A percentile compares a stretch with the other conserved stretches of the same genome.
Evolutionary conservation across 306 rosid species (phyloP).

Genomic region (Ziziphus jujuba): DNA sequence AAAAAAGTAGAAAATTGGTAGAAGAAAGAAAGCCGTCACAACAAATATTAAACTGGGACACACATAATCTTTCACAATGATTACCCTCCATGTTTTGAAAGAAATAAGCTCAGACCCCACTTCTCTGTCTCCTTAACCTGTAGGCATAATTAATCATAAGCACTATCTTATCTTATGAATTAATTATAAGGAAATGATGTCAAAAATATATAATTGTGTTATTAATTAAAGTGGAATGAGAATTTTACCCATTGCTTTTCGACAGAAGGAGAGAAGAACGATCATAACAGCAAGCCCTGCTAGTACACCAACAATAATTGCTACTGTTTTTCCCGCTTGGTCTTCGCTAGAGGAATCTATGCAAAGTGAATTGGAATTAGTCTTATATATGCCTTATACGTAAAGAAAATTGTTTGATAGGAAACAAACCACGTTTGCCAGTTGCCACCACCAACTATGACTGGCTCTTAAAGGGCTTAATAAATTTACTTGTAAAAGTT

Average conservation of each 20-base stretch:
- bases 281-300: conserved; percentile 70
- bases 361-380: conserved; percentile 21
- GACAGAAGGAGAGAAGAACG: conserved; percentile 84
- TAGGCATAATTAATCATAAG: not conserved
- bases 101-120: not conserved
- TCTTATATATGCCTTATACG: not conserved
- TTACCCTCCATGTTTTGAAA: conserved; percentile 15
- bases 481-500: too few relatives aligned
- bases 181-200: not conserved
- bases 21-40: conserved; percentile 30
- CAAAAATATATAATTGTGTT: not conserved
- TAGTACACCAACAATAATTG: conserved; percentile 75
- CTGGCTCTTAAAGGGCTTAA: conserved; percentile 3
- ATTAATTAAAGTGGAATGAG: not conserved
- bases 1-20: conserved; percentile 33
- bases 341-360: conserved; percentile 66
- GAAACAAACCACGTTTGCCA: not conserved
- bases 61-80: conserved; percentile 29
- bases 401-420: conserved; percentile 9
- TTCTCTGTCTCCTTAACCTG: conserved; percentile 36
- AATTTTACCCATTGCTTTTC: conserved; percentile 58
- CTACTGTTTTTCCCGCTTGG: conserved; percentile 71
- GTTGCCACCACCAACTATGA: not conserved
- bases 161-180: not conserved
- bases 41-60: conserved; percentile 27